Conservation (phyloP, 139 green algal genomes). For the Pleodorina starrii region DNA sequence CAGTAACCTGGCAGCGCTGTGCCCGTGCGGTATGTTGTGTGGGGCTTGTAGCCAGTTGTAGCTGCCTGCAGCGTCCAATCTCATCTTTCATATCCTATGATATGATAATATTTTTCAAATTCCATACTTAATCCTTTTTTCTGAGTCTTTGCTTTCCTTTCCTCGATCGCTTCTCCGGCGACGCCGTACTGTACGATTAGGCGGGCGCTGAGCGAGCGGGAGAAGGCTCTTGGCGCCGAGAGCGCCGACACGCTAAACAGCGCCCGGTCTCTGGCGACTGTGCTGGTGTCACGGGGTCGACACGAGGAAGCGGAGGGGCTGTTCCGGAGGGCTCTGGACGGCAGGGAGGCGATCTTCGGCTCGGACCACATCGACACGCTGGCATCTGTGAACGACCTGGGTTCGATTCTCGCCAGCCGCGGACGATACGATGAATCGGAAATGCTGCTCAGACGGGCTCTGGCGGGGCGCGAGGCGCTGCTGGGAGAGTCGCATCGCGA, state of each 20-base stretch:
- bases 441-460: not conserved
- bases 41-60: too few species aligned
- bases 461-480: not conserved
- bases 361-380: not conserved
- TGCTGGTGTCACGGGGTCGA: not conserved
- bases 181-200: too few species aligned
- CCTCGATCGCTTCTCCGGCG: too few species aligned
- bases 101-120: too few species aligned
- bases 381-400: not conserved
- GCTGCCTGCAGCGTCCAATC: too few species aligned
- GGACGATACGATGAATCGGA: not conserved
- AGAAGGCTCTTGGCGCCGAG: not conserved
- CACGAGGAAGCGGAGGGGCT: conserved; percentile 24
- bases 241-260: not conserved
- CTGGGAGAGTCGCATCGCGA: not conserved
- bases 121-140: too few species aligned
- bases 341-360: not conserved
- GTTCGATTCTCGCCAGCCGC: not conserved
- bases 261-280: not conserved
- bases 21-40: too few species aligned
- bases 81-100: too few species aligned
- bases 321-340: conserved; percentile 1
- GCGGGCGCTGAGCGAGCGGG: not conserved
- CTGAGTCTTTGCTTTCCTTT: too few species aligned
- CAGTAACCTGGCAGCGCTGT: too few species aligned